Evolutionary conservation across 1,139 yeast genomes (phyloP), one percentile per base, ranked within the genome.

Genomic region (Kodamaea derodonti): DNA sequence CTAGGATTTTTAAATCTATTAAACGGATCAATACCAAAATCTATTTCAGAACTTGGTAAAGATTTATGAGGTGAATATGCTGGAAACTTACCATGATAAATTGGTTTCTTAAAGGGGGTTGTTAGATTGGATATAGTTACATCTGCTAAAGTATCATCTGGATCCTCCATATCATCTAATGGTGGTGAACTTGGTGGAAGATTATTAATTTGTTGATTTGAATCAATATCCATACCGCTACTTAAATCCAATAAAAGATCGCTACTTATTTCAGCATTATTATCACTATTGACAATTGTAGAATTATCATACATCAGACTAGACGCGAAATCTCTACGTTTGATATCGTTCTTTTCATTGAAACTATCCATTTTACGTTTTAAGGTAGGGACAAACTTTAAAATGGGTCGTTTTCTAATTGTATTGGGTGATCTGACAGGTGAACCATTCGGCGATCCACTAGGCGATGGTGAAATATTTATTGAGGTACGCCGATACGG

Each of bases 361-460:
- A 69, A 69, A 48, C 72, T 65, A 24, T 57, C 72, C 69, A 65
- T 62, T 36, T 66, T 63, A 36, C 75, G 54, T 38, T 69, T 69
- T 43, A 69, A 55, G 13, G 60, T 56, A 5, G 74, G 74, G 1
- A 56, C 54, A 22, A 49, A 39, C 25, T 31, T 37, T 4, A 34
- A 31, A 7, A 37, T 17, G 10, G 40, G 40, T 12, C 37, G 33
- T 27, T 30, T 37, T 12, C 37, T 29, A 10, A 17, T 26, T n/a
- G n/a, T n/a, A n/a, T n/a, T n/a, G 11, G 24, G 16, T 2, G 29
- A 17, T n/a, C n/a, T n/a, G n/a, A n/a, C n/a, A n/a, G n/a, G n/a
- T n/a, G n/a, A n/a, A n/a, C n/a, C n/a, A n/a, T n/a, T n/a, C n/a
- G n/a, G n/a, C 9, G 22, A 18, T 18, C 22, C 22, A 9, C 22